Conservation (phyloP, 1,139 yeast genomes). For the Yamadazyma triangularis region DNA sequence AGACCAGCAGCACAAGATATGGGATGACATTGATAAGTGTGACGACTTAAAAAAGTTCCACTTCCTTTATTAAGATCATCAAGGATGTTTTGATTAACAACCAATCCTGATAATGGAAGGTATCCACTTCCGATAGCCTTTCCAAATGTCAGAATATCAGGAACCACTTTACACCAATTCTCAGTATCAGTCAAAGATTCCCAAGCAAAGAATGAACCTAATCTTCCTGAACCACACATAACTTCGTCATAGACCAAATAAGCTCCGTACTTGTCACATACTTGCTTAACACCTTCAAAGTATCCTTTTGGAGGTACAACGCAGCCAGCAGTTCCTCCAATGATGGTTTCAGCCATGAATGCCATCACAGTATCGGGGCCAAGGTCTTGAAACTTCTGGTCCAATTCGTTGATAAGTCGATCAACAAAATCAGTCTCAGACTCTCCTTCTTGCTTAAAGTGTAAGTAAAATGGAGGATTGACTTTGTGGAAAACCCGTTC, state of each 20-base stretch:
- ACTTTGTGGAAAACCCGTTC: slow-evolving; percentile 40
- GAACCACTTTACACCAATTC: slow-evolving; percentile 48
- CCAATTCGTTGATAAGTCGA: slow-evolving; percentile 40
- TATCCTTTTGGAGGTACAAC: slow-evolving; percentile 54
- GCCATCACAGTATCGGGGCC: slow-evolving; percentile 53
- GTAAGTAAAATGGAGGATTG: slow-evolving; percentile 35
- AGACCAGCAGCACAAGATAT: slow-evolving; percentile 55
- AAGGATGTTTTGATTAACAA: slow-evolving; percentile 45
- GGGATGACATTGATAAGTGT: slow-evolving; percentile 55
- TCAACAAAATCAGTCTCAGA: slow-evolving; percentile 42
- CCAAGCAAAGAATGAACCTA: slow-evolving; percentile 40
- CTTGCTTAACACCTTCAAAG: slow-evolving; percentile 45
- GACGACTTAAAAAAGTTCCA: slow-evolving; percentile 44
- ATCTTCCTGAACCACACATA: slow-evolving; percentile 60
- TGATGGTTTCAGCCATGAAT: slow-evolving; percentile 50
- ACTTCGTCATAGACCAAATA: slow-evolving; percentile 55
- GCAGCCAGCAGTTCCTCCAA: slow-evolving; percentile 55
- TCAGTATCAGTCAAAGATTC: slow-evolving; percentile 32
- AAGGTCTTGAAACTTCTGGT: slow-evolving; percentile 37
- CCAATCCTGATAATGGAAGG: slow-evolving; percentile 55
- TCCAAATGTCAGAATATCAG: slow-evolving; percentile 58
- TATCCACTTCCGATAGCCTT: slow-evolving; percentile 62
- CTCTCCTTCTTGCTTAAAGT: slow-evolving; percentile 34
- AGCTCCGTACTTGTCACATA: slow-evolving; percentile 54
- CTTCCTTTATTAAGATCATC: slow-evolving; percentile 40